Conservation (phyloP, 73 alveolate genomes). For the Paramecium biaurelia region DNA sequence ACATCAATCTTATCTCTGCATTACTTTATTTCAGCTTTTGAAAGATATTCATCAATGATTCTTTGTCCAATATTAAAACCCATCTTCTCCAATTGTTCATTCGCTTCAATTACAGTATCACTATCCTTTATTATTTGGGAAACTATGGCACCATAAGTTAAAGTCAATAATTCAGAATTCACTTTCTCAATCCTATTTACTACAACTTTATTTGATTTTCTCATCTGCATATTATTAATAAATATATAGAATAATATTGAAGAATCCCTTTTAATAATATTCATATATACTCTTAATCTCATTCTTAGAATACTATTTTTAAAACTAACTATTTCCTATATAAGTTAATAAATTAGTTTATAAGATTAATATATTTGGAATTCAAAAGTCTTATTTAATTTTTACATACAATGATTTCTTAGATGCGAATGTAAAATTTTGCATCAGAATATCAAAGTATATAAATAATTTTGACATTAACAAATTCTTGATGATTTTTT, state of each 20-base stretch:
- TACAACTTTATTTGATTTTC: slow-evolving; percentile 19
- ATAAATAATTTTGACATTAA: too few relatives aligned
- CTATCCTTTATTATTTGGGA: slow-evolving; percentile 50
- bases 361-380: too few relatives aligned
- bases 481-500: too few relatives aligned
- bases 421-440: too few relatives aligned
- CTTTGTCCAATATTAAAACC: slow-evolving; percentile 63
- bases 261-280: not conserved
- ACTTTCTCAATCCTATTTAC: slow-evolving; percentile 27
- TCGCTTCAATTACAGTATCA: slow-evolving; percentile 60
- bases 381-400: too few relatives aligned
- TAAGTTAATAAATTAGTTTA: too few relatives aligned
- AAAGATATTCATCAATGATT: slow-evolving; percentile 52
- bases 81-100: slow-evolving; percentile 61
- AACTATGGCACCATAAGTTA: slow-evolving; percentile 64
- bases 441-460: too few relatives aligned
- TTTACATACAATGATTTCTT: too few relatives aligned
- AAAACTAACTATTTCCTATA: too few relatives aligned
- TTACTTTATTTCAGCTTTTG: slow-evolving; percentile 55
- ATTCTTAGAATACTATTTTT: not conserved
- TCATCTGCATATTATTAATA: not conserved
- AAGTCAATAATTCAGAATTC: slow-evolving; percentile 55
- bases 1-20: slow-evolving; percentile 55
- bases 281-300: too few relatives aligned
- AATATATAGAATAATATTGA: not conserved